These are phyloP conservation scores for Apiospora malaysiana DNA, from an alignment of 2,329 filamentous ascomycete genomes.

Conservation along the genomic window DNA sequence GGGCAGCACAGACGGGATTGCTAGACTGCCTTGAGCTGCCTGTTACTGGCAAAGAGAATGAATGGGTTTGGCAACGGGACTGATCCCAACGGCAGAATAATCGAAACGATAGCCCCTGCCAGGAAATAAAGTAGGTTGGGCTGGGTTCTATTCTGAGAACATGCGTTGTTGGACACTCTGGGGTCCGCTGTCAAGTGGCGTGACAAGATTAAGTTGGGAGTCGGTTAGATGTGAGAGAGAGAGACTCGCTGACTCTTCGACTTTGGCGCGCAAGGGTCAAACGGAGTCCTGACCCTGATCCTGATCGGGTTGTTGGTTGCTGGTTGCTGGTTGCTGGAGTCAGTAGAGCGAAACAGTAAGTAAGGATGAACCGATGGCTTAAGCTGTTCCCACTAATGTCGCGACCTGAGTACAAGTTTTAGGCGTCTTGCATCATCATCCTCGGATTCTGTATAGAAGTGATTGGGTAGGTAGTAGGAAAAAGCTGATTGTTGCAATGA, in stretches of 20 bases:
- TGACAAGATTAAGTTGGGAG: constrained; percentile 7
- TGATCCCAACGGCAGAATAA: background rate
- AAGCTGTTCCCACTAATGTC: constrained; percentile 10
- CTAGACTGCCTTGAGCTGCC: background rate
- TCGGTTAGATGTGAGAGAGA: background rate
- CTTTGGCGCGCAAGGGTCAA: constrained; percentile 15
- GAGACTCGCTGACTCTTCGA: background rate
- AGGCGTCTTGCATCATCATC: background rate
- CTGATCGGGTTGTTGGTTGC: too few species aligned
- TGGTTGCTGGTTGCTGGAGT: background rate
- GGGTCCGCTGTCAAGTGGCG: constrained; percentile 12
- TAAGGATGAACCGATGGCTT: constrained; percentile 9
- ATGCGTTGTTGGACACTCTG: background rate
- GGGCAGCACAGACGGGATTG: background rate
- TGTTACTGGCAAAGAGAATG: background rate
- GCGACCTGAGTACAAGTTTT: constrained; percentile 1
- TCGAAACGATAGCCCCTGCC: background rate
- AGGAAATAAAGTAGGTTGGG: background rate
- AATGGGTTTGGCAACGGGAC: background rate
- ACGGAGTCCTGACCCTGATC: background rate
- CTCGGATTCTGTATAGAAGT: background rate
- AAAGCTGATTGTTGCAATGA: background rate
- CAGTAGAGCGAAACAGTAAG: constrained; percentile 13
- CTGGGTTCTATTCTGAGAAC: background rate
- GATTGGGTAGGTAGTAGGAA: background rate